A percentile compares a stretch with the other conserved stretches of the same genome.
Conservation (phyloP, 1,284 basidiomycete genomes). For the Exsudoporus floridanus region DNA sequence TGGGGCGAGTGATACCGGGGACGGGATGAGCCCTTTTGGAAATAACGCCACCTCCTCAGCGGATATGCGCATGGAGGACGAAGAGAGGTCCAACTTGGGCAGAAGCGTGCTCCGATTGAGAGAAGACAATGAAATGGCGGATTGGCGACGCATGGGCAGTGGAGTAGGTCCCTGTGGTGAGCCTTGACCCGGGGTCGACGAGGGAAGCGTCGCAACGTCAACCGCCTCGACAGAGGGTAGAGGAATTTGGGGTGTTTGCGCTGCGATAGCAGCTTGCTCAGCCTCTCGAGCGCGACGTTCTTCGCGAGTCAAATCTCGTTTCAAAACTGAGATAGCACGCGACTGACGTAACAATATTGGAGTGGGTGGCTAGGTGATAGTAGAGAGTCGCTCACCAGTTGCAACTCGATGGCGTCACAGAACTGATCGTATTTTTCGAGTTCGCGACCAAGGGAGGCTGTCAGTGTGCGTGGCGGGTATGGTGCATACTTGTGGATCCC, state of each 20-base stretch:
- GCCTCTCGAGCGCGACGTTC: conserved; percentile 52
- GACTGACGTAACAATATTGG: conserved; percentile 41
- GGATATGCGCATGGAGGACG: conserved; percentile 58
- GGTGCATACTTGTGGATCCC: conserved; percentile 57
- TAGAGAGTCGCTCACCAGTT: conserved; percentile 49
- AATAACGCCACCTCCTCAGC: conserved; percentile 60
- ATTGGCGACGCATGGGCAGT: conserved; percentile 53
- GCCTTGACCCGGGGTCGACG: conserved; percentile 22
- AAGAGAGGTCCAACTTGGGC: conserved; percentile 71
- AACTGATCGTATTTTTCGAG: conserved; percentile 75
- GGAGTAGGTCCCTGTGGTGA: conserved; percentile 34
- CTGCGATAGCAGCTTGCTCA: conserved; percentile 42
- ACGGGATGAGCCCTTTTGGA: conserved; percentile 55
- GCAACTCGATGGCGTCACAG: conserved; percentile 70
- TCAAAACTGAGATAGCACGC: conserved; percentile 66
- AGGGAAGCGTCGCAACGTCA: conserved; percentile 17
- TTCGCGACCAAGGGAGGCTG: conserved; percentile 63
- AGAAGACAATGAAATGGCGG: conserved; percentile 74
- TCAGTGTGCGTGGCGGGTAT: conserved; percentile 63
- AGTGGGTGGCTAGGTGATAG: not conserved
- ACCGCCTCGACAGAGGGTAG: conserved; percentile 33
- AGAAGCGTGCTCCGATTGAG: conserved; percentile 68
- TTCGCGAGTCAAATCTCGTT: conserved; percentile 63
- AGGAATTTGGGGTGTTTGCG: conserved; percentile 30
- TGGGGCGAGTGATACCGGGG: conserved; percentile 76